Base-by-base conservation (phyloP, 2,329 filamentous ascomycete species). In the Cordyceps cicadae region DNA sequence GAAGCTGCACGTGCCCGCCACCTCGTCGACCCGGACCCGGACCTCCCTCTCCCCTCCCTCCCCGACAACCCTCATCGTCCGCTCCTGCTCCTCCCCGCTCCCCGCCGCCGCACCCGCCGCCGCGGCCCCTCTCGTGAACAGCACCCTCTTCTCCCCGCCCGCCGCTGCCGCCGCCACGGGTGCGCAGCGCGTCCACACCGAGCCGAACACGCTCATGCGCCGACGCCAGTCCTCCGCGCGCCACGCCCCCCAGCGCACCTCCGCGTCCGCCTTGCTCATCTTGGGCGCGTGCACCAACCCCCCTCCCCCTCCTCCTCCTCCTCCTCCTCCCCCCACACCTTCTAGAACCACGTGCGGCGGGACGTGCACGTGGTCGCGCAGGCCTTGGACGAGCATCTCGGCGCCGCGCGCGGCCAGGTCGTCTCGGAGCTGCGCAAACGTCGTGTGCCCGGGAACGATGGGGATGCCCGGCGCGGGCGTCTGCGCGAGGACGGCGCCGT, bases 401-500 rank as follows among this genome's bases (percentile, higher is more conserved):
- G 88, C 89, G 1, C 89, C 91, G n/a, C 80, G 70, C 0, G 78
- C 77, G 0, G 86, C 86, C 45, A 94, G 77, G 5, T 81, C 70
- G 4, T 77, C 70, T 1, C 66, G 70, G 2, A 79, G 68, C 19
- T 71, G 66, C n/a, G 69, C 62, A 2, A 77, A 76, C 0, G 80
- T 83, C 0, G 80, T 83, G 62, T 76, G 79, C 24, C 68, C 67
- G 0, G 72, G 66, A 0, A 77, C 75, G 32, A 83, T 75, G 24
- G 75, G 75, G 37, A 90, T 77, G 1, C 84, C 85, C 0, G 85
- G 85, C 0, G 69, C 61, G 0, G 82, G 79, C 0, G 85, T 87
- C 73, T 95, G 92, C 17, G 83, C 80, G 29, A 99, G 78, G 11
- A 97, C 81, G 2, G 77, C 72, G 32, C 94, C 94, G 62, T 86